These are phyloP conservation scores for Umbelopsis sp. DNA, from an alignment of 371 early-diverging fungal genomes.

Conservation along the genomic window DNA sequence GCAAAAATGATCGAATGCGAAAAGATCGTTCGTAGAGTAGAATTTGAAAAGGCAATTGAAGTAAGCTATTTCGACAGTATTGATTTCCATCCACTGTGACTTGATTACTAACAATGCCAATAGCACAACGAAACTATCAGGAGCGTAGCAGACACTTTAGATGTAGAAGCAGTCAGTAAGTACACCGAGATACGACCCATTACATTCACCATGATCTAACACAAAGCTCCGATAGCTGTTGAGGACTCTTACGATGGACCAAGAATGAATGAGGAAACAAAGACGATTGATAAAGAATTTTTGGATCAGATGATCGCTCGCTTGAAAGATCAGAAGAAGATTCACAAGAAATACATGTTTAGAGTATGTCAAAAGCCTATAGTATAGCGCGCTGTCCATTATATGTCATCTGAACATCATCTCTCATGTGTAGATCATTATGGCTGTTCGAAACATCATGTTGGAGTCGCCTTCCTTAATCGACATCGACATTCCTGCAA, in stretches of 20 bases:
- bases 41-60: constrained; percentile 95
- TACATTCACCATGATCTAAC: not conserved
- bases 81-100: not conserved
- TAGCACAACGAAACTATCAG: constrained; percentile 49
- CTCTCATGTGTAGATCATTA: constrained; percentile 60
- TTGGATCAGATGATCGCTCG: constrained; percentile 75
- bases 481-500: constrained; percentile 80
- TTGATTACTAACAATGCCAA: not conserved
- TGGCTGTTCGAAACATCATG: constrained; percentile 75
- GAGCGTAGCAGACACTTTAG: constrained; percentile 53
- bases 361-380: constrained; percentile 41
- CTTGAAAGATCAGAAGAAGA: constrained; percentile 87
- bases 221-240: constrained; percentile 49
- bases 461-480: constrained; percentile 77
- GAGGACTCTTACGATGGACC: constrained; percentile 75
- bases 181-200: not conserved
- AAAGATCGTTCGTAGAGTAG: constrained; percentile 83
- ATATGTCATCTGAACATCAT: too few relatives aligned
- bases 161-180: constrained; percentile 54
- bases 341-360: constrained; percentile 89
- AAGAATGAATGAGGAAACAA: constrained; percentile 56
- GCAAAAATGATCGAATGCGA: constrained; percentile 80
- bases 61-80: constrained; percentile 34
- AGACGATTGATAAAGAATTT: constrained; percentile 76
- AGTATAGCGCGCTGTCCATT: too few relatives aligned